Percentiles rank a stretch among this genome's conserved stretches.
These are phyloP conservation scores for Linnemannia schmuckeri DNA, from an alignment of 192 early-diverging fungal species.

Conservation along the genomic window DNA sequence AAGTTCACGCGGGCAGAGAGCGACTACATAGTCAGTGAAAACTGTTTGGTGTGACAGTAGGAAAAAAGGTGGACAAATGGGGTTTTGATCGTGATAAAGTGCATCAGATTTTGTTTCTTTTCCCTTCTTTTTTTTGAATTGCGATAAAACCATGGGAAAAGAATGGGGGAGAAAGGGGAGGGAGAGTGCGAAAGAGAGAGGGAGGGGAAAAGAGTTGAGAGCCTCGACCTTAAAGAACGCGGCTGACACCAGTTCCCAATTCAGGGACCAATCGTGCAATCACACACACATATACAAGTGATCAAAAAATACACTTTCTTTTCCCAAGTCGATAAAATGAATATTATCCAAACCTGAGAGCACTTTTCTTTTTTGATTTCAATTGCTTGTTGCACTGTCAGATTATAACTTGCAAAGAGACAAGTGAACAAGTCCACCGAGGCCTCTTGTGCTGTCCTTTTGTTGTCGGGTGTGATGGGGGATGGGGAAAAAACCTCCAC, in stretches of 20 bases:
- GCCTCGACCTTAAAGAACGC: slow-evolving; percentile 5
- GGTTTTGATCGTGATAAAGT: neutral
- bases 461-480: neutral
- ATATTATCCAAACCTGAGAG: neutral
- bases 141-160: neutral
- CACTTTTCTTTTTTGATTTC: neutral
- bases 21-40: too few species aligned
- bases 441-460: neutral
- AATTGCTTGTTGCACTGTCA: neutral
- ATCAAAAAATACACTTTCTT: neutral
- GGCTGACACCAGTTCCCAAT: neutral
- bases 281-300: neutral
- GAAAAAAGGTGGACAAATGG: too few species aligned
- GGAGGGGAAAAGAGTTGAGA: neutral
- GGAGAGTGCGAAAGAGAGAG: neutral
- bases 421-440: neutral
- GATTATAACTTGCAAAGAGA: neutral
- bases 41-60: neutral
- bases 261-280: slow-evolving; percentile 9
- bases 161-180: neutral
- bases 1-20: neutral
- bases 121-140: neutral
- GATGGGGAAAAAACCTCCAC: neutral
- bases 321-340: neutral
- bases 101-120: neutral